A percentile compares a stretch with the other conserved stretches of the same genome.
phyloP scores from a whole-genome alignment of 306 rosid genomes.

The Arachis hypogaea region DNA sequence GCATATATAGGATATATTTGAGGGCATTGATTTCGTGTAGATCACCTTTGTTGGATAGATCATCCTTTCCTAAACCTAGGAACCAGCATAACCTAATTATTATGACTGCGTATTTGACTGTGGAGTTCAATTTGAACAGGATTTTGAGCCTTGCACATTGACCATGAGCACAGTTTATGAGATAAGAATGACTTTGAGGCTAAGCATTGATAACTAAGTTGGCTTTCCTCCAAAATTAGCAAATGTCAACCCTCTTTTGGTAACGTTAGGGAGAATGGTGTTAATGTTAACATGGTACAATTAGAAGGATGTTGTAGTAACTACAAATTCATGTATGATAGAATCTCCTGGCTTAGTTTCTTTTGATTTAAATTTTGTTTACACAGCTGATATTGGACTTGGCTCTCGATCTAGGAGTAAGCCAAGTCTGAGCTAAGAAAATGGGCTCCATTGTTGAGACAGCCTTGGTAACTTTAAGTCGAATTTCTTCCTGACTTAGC shows the following conservation, averaged over 20 bases:
- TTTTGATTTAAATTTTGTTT: not conserved
- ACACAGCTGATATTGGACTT: not conserved
- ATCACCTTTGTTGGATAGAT: too few relatives aligned
- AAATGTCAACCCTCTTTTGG: not conserved
- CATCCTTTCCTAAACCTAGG: too few relatives aligned
- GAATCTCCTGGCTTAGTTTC: not conserved
- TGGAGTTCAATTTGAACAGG: not conserved
- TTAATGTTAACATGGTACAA: not conserved
- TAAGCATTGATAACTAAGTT: not conserved
- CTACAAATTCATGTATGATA: slow-evolving; percentile 1
- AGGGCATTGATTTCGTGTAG: too few relatives aligned
- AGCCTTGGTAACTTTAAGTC: not conserved
- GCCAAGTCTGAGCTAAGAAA: not conserved
- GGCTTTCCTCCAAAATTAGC: not conserved
- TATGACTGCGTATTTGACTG: not conserved
- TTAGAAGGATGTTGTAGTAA: slow-evolving; percentile 2
- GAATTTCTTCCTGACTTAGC: not conserved
- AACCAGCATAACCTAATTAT: too few relatives aligned
- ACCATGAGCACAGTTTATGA: not conserved
- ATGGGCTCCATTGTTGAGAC: not conserved
- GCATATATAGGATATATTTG: too few relatives aligned
- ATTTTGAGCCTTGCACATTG: not conserved
- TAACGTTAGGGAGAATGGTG: not conserved
- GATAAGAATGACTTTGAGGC: not conserved
- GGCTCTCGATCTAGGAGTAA: not conserved